Evolutionary conservation across 768 basidiomycete species (phyloP), one percentile per base, ranked within the genome.

Genomic region (Serendipita sp.): DNA sequence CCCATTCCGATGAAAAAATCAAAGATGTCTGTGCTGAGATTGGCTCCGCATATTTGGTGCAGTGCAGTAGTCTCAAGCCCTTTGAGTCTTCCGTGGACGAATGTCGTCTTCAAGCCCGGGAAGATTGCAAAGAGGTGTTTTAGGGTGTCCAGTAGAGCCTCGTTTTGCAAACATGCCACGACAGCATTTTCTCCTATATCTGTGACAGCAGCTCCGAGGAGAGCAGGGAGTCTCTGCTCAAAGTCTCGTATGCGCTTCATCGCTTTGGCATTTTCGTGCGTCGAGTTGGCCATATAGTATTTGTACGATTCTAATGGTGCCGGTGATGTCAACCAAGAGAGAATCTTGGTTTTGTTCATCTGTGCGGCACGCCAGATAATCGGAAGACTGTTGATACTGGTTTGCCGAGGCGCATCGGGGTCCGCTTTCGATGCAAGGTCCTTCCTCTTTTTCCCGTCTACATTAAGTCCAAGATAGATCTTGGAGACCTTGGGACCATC

Each of bases 361-460:
- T 44, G 60, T 0, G 75, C 75, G 1, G 83, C 83, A 15, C 65
- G 68, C 82, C 82, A 83, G 1, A 83, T 68, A 24, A 73, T 75
- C 7, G 70, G 67, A 44, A 65, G 28, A 4, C 53, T 35, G 51
- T 64, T 35, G 65, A 45, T 3, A 66, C 28, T 65, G 1, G 66
- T 15, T 5, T 67, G 2, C 18, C 13, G 48, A 24, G 63, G 53
- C 2, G 77, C 78, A 65, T 80, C 75, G 0, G 81, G 80, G 67
- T 83, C 82, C 60, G 78, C 78, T 68, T 75, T 78, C 63, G 70
- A 74, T 0, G 80, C 80, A 7, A 84, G 74, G 68, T 84, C 82
- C 15, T 75, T 74, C 2, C 81, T 75, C 69, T 85, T 84, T 74
- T 82, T 83, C n/a, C 83, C 83, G 65, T 83, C 81, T 24, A 85